Conservation (phyloP, 2,329 filamentous ascomycete genomes). For the Leptodontidium sp. region DNA sequence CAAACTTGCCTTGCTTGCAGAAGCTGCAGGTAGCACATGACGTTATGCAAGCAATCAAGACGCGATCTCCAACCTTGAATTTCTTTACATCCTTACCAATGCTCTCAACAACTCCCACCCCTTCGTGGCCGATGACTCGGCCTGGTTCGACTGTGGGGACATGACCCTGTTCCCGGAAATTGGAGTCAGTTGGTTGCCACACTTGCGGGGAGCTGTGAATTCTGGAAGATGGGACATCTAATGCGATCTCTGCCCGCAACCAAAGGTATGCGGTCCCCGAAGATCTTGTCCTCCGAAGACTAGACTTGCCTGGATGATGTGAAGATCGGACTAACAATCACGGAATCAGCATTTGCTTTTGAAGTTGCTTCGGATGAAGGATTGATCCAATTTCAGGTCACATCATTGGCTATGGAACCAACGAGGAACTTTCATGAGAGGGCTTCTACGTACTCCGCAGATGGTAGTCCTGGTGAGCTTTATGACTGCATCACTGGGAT, state of each 20-base stretch:
- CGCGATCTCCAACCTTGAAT: conserved; percentile 20
- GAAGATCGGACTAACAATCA: neutral
- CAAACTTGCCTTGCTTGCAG: conserved; percentile 20
- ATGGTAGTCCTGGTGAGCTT: conserved; percentile 16
- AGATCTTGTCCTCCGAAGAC: neutral
- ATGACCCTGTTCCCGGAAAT: neutral
- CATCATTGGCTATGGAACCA: neutral
- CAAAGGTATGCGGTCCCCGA: neutral
- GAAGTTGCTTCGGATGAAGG: neutral
- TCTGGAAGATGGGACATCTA: neutral
- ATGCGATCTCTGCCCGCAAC: too few relatives aligned
- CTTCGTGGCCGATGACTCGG: conserved; percentile 18
- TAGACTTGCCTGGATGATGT: conserved; percentile 7
- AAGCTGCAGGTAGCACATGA: conserved; percentile 19
- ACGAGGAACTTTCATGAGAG: neutral
- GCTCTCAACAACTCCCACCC: conserved; percentile 15
- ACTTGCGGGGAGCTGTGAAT: neutral
- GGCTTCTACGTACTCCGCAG: neutral
- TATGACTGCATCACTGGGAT: conserved; percentile 15
- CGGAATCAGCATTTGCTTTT: neutral
- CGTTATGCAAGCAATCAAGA: conserved; percentile 21
- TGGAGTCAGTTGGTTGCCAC: neutral
- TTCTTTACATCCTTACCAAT: conserved; percentile 21
- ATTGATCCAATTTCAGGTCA: too few relatives aligned
- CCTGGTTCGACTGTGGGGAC: conserved; percentile 13